Base-by-base conservation (phyloP, 352 stramenopile genomes). In the Globisporangium middletonii region DNA sequence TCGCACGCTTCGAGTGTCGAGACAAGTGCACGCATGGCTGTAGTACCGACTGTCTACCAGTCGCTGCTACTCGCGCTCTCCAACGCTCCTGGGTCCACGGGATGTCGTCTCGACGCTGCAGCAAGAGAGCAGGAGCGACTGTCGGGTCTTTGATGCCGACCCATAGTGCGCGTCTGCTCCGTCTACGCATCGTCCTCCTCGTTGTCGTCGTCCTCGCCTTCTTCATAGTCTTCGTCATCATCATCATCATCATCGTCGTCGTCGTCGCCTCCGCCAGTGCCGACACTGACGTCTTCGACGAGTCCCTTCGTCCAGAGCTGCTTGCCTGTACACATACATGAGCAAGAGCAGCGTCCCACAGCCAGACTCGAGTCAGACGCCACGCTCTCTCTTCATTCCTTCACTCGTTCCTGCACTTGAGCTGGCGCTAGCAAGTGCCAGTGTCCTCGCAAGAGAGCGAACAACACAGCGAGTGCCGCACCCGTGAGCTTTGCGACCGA, bases 401-500 rank as follows among this genome's bases (percentile, higher is more conserved):
- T 38, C 33, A 13, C 6, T 12, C 33, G 12, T 35, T 35, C 30
- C 33, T 9, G 9, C 33, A 13, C 6, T 12, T 9, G 12, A 9
- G 33, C 33, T 38, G 33, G 9, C 41, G 6, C 41, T 8, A 48
- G 27, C 33, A 30, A 46, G 30, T 3, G 50, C 19, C 26, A 56
- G 16, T 48, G 1, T 23, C 13, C 41, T 23, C 41, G 18, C 41
- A 46, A 38, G 30, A 38, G 33, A 23, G 23, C 23, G 23, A 23
- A 23, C 33, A 11, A 12, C 33, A 12, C 6, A 38, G 4, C 4
- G 12, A 38, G 33, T 12, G 33, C 3, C 38, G 53, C 60, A 83
- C 83, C 83, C 64, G 80, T 88, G 58, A 94, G 82, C 65, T 94
- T 91, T 27, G 82, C 74, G 18, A 73, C 76, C 33, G 68, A 60